Conservation (phyloP, 352 stramenopile species). For the Aphanomyces stellatus region DNA sequence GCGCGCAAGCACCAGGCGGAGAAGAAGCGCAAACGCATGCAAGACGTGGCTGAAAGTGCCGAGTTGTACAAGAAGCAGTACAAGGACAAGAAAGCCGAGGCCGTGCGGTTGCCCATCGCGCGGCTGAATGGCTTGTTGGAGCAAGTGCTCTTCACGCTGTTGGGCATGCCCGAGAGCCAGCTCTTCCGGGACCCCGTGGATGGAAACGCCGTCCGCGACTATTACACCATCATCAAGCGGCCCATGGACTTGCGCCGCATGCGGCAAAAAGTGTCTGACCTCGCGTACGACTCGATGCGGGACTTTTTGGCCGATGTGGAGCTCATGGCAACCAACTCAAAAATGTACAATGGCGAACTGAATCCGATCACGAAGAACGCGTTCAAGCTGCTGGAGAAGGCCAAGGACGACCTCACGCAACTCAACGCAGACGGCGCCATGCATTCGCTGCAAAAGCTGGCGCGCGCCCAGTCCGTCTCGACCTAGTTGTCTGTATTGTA, state of each 20-base stretch:
- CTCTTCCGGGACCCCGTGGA: slow-evolving; percentile 66
- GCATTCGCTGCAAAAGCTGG: slow-evolving; percentile 15
- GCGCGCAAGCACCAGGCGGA: slow-evolving; percentile 62
- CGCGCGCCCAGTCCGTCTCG: slow-evolving; percentile 15
- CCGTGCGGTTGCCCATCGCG: slow-evolving; percentile 49
- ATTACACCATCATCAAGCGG: slow-evolving; percentile 80
- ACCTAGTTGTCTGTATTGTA: too few species aligned
- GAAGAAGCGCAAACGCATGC: slow-evolving; percentile 72
- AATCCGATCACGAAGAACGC: slow-evolving; percentile 68
- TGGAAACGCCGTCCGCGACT: slow-evolving; percentile 49
- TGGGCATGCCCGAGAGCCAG: slow-evolving; percentile 72
- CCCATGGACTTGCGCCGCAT: slow-evolving; percentile 73
- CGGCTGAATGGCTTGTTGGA: slow-evolving; percentile 61
- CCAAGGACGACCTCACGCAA: slow-evolving; percentile 61
- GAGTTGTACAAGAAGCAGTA: slow-evolving; percentile 79
- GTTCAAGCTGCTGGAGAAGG: slow-evolving; percentile 59
- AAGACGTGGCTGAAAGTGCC: slow-evolving; percentile 62
- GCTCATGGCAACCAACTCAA: slow-evolving; percentile 81
- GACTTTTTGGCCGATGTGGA: slow-evolving; percentile 82
- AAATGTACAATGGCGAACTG: slow-evolving; percentile 70
- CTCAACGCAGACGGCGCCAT: slow-evolving; percentile 47
- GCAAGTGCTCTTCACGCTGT: slow-evolving; percentile 48
- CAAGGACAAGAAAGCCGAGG: slow-evolving; percentile 64
- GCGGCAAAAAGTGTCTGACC: slow-evolving; percentile 49
- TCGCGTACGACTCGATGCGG: slow-evolving; percentile 72